These are phyloP conservation scores for Candida dubliniensis DNA, from an alignment of 1,139 yeast genomes.

Conservation along the genomic window DNA sequence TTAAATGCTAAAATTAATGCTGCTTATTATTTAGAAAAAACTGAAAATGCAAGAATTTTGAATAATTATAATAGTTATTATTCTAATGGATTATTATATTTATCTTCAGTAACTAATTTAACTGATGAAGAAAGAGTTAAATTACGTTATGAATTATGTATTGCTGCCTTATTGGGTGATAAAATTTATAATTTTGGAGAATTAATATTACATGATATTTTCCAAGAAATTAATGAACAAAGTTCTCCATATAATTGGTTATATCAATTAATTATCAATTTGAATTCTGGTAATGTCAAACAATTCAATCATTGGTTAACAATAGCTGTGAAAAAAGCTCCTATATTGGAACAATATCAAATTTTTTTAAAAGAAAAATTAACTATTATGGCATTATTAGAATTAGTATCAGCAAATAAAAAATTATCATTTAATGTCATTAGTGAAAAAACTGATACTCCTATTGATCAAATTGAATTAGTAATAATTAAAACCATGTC, in stretches of 20 bases:
- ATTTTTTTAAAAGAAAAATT: conserved; percentile 84
- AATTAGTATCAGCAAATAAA: conserved; percentile 79
- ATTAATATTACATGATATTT: conserved; percentile 83
- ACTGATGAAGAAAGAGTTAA: conserved; percentile 29
- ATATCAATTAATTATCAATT: conserved; percentile 61
- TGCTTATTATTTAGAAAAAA: conserved; percentile 77
- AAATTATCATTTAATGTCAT: conserved; percentile 72
- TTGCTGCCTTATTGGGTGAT: conserved; percentile 89
- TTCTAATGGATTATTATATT: conserved; percentile 54
- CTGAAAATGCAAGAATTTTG: conserved; percentile 72
- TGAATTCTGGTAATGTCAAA: conserved; percentile 77
- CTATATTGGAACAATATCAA: conserved; percentile 60
- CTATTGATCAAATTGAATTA: conserved; percentile 77
- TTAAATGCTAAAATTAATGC: conserved; percentile 74
- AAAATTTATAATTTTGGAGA: conserved; percentile 95
- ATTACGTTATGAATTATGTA: conserved; percentile 78
- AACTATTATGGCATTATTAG: conserved; percentile 87
- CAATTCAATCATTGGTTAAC: conserved; percentile 55
- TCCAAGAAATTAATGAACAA: conserved; percentile 45
- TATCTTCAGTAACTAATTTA: conserved; percentile 48
- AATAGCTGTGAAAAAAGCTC: conserved; percentile 42
- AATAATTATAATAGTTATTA: conserved; percentile 82
- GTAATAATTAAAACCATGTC: conserved; percentile 90
- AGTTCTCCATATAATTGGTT: conserved; percentile 68
- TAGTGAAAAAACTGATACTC: conserved; percentile 67